Evolutionary conservation across 441 rosid species (phyloP).

Genomic region (Kokia cookei): DNA sequence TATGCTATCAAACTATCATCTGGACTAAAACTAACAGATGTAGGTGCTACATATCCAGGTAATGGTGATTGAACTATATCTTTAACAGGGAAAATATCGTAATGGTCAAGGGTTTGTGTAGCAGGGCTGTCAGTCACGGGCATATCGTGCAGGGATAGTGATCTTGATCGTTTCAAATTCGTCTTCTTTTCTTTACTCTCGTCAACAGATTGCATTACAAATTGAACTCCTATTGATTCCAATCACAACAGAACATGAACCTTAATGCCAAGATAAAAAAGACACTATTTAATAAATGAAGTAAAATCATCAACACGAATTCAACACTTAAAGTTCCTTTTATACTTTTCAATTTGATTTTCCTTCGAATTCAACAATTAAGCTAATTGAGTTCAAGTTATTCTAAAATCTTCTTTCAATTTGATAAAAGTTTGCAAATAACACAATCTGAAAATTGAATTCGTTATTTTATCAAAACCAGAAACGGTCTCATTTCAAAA

Average conservation of each 20-base stretch:
- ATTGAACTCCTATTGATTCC: constrained; percentile 10
- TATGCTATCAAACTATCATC: constrained; percentile 65
- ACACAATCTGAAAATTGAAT: background rate
- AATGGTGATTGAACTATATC: constrained; percentile 85
- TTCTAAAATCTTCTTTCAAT: background rate
- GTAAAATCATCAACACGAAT: background rate
- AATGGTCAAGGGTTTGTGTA: constrained; percentile 33
- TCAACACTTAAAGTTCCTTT: background rate
- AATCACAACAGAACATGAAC: constrained; percentile 18
- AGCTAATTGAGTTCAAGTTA: background rate
- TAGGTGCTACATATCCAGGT: constrained; percentile 83
- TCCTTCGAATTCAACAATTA: background rate
- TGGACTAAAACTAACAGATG: constrained; percentile 75
- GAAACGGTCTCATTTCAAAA: constrained; percentile 1
- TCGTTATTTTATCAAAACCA: background rate
- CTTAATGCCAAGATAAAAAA: background rate
- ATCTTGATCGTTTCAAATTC: constrained; percentile 45
- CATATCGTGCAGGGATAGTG: constrained; percentile 35
- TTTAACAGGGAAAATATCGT: constrained; percentile 51
- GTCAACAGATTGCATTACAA: constrained; percentile 59
- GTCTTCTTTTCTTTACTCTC: constrained; percentile 32
- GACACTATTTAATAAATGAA: background rate
- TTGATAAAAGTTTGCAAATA: background rate
- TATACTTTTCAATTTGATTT: background rate
- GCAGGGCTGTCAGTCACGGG: constrained; percentile 45